phyloP scores from a whole-genome alignment of 2,329 filamentous ascomycete species.

The Clarireedia homoeocarpa region DNA sequence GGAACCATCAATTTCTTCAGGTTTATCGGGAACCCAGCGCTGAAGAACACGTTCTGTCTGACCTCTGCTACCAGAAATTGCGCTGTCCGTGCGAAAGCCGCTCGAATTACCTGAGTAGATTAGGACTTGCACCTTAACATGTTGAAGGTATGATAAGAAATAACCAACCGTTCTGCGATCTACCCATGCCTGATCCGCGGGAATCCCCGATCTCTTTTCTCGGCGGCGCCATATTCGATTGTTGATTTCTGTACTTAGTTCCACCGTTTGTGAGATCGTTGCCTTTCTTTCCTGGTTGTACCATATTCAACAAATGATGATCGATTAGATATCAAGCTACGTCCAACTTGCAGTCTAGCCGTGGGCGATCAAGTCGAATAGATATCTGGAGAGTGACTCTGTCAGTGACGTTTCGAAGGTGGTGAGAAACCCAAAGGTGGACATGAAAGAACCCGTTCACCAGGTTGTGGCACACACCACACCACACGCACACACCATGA shows the following conservation, averaged over 20 bases:
- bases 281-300: slow-evolving; percentile 38
- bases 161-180: slow-evolving; percentile 48
- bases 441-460: neutral
- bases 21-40: slow-evolving; percentile 66
- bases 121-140: slow-evolving; percentile 7
- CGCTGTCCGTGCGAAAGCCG: slow-evolving; percentile 77
- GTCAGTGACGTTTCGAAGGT: neutral
- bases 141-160: neutral
- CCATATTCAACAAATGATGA: slow-evolving; percentile 45
- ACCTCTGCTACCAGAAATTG: slow-evolving; percentile 70
- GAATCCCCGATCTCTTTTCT: slow-evolving; percentile 52
- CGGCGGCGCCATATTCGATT: slow-evolving; percentile 50
- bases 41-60: slow-evolving; percentile 69
- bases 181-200: slow-evolving; percentile 37
- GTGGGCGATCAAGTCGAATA: neutral
- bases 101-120: slow-evolving; percentile 49
- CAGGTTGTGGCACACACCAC: neutral
- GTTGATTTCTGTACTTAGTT: slow-evolving; percentile 38
- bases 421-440: neutral
- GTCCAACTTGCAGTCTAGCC: neutral
- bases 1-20: slow-evolving; percentile 58
- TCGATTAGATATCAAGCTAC: neutral
- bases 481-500: slow-evolving; percentile 3
- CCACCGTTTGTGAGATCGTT: slow-evolving; percentile 37
- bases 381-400: slow-evolving; percentile 6